These are phyloP conservation scores for Hypoxylon sp. DNA, from an alignment of 2,329 filamentous ascomycete species.

Conservation along the genomic window DNA sequence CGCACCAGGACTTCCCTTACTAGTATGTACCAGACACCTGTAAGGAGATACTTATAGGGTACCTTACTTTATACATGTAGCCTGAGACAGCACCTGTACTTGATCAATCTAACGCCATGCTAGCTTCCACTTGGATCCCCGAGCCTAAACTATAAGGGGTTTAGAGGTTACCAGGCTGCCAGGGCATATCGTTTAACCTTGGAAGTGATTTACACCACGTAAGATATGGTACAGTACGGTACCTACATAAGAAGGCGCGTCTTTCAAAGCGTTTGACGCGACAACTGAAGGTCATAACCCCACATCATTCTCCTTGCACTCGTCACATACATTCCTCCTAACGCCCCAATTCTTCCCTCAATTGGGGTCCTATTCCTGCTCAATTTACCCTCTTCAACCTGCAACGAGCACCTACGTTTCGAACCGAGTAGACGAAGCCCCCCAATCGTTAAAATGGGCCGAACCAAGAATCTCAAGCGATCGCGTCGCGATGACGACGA, in stretches of 20 bases:
- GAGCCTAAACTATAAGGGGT: constrained; percentile 7
- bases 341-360: constrained; percentile 8
- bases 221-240: background rate
- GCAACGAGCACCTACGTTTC: background rate
- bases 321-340: background rate
- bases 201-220: background rate
- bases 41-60: background rate
- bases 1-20: background rate
- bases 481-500: constrained; percentile 52
- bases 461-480: constrained; percentile 51
- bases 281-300: constrained; percentile 23
- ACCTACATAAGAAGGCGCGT: constrained; percentile 36
- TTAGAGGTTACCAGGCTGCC: background rate
- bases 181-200: background rate
- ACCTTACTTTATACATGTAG: no score
- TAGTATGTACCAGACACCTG: background rate
- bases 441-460: constrained; percentile 44
- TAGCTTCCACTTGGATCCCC: background rate
- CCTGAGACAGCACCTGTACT: no score
- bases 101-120: constrained; percentile 1
- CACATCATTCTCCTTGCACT: constrained; percentile 21
- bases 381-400: constrained; percentile 4
- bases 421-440: background rate
- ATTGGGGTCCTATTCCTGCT: background rate
- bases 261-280: constrained; percentile 29